These are phyloP conservation scores for Prunus fruticosa DNA, from an alignment of 306 rosid species.

Conservation along the genomic window DNA sequence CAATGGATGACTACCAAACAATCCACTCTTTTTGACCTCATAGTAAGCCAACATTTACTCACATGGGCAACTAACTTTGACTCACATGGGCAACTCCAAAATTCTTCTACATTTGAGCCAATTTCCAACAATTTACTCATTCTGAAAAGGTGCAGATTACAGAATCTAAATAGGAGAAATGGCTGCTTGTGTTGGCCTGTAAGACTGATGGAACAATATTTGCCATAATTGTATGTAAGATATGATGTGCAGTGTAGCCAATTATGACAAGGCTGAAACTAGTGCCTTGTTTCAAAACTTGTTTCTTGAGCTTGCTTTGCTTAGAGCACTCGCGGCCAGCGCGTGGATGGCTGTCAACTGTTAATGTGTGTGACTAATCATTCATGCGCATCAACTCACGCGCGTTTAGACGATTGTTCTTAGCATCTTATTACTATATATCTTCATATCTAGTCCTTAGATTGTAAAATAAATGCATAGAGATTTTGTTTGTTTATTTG, in stretches of 20 bases:
- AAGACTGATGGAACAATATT: too few species aligned
- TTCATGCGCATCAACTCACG: background rate
- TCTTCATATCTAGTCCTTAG: background rate
- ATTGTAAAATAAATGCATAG: constrained; percentile 10
- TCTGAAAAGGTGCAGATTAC: background rate
- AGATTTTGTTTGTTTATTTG: background rate
- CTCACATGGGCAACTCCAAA: too few species aligned
- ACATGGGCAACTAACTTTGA: too few species aligned
- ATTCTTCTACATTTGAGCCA: too few species aligned
- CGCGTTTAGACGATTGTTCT: background rate
- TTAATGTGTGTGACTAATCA: background rate
- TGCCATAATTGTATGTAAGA: background rate
- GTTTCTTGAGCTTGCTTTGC: background rate
- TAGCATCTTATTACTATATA: background rate
- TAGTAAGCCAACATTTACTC: too few species aligned
- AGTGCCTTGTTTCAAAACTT: background rate
- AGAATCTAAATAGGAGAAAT: constrained; percentile 1
- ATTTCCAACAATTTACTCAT: too few species aligned
- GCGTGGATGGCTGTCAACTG: background rate
- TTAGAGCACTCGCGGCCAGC: background rate
- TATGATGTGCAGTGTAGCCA: background rate
- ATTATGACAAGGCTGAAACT: too few species aligned
- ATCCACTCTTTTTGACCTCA: too few species aligned
- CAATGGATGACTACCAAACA: too few species aligned
- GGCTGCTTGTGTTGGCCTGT: background rate